A percentile compares a stretch with the other conserved stretches of the same genome.
phyloP scores from a whole-genome alignment of 2,329 filamentous ascomycete genomes.

The Aspergillus sp. region DNA sequence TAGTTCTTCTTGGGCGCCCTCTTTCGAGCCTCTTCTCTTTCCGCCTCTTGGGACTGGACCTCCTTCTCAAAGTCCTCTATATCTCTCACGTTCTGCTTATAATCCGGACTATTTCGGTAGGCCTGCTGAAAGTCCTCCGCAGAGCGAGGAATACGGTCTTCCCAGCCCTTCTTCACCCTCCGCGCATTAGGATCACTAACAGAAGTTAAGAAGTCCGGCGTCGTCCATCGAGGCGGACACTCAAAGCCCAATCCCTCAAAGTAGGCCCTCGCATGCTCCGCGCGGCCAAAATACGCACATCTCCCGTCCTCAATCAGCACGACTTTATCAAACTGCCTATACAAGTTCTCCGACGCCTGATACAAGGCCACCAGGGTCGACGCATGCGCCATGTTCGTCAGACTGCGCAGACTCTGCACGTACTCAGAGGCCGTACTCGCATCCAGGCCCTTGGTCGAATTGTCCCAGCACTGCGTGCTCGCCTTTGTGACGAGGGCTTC shows the following conservation, averaged over 20 bases:
- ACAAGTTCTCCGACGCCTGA: constrained; percentile 59
- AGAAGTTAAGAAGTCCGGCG: constrained; percentile 75
- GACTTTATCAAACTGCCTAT: constrained; percentile 66
- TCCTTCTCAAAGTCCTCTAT: constrained; percentile 56
- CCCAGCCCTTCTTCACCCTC: constrained; percentile 55
- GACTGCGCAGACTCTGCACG: constrained; percentile 63
- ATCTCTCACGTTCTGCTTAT: constrained; percentile 46
- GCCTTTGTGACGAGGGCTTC: constrained; percentile 71
- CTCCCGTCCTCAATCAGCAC: constrained; percentile 66
- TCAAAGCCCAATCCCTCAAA: constrained; percentile 71
- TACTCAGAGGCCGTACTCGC: constrained; percentile 73
- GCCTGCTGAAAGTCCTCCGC: constrained; percentile 55
- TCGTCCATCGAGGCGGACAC: constrained; percentile 70
- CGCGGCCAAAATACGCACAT: constrained; percentile 69
- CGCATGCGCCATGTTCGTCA: constrained; percentile 63
- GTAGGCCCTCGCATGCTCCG: constrained; percentile 64
- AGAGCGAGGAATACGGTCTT: constrained; percentile 56
- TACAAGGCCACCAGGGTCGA: constrained; percentile 70
- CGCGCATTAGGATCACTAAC: constrained; percentile 65
- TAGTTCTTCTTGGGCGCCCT: constrained; percentile 52
- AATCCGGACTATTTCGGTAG: constrained; percentile 50
- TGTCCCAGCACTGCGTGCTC: constrained; percentile 73
- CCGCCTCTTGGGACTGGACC: constrained; percentile 42
- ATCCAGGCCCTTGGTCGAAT: constrained; percentile 71
- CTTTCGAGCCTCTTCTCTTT: constrained; percentile 41